Evolutionary conservation across 2,329 filamentous ascomycete species (phyloP), one percentile per base, ranked within the genome.

Genomic region (Phialophora macrospora): DNA sequence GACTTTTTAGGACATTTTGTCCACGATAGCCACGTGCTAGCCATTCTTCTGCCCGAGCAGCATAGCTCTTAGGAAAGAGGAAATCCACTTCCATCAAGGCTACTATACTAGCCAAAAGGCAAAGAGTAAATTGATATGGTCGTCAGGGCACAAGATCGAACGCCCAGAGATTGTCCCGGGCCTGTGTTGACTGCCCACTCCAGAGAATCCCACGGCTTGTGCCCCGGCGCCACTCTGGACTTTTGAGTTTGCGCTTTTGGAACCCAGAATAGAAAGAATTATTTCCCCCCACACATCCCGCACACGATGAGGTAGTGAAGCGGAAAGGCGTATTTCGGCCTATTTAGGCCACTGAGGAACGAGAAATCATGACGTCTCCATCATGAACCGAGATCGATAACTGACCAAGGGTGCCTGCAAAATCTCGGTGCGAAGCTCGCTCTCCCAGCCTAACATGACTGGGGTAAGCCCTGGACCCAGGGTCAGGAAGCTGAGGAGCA

Each of bases 401-500:
- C 73, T 76, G 30, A 75, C 77, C 57, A 77, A 68, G 14, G 77
- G 77, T 14, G 75, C 77, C 24, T 58, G 24, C 54, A 79, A 68
- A 55, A 80, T 76, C 64, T 80, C 78, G 17, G 69, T 63, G 49
- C 77, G 76, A 28, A 80, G 64, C 26, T 73, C 71, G 46, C 68
- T 55, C 64, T 78, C 76, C 76, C 75, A 79, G 5, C 63, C 48
- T 32, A 67, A 67, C 61, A 75, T 67, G n/a, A 63, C 65, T 0
- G 72, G 65, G 26, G 70, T 67, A 17, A 69, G 46, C 26, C 63
- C 63, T 1, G 72, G 65, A n/a, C 72, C 72, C 26, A 79, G 63
- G 0, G 75, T 76, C 60, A 79, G 65, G 64, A 76, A 80, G 5
- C 72, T 72, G 52, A 78, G 73, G 12, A 79, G 71, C 30, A 78